A percentile compares a stretch with the other conserved stretches of the same genome.
phyloP scores from a whole-genome alignment of 306 rosid species.

The Vicia sativa region DNA sequence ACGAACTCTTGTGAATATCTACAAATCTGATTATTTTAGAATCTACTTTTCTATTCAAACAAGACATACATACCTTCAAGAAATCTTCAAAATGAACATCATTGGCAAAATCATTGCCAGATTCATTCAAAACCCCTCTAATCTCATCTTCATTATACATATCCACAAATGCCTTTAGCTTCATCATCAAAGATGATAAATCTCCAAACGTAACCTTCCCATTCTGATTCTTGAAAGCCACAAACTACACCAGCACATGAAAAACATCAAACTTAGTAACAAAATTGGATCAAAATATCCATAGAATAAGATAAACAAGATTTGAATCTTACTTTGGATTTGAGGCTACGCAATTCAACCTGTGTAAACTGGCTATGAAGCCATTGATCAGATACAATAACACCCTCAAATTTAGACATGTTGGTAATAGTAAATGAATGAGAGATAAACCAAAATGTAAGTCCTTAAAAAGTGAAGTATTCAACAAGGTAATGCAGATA shows the following conservation, averaged over 20 bases:
- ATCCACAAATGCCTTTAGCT: constrained; percentile 68
- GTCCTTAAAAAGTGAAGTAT: constrained; percentile 26
- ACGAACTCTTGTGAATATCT: neutral
- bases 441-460: constrained; percentile 32
- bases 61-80: constrained; percentile 61
- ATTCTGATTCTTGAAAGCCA: constrained; percentile 64
- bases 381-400: constrained; percentile 82
- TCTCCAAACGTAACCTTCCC: constrained; percentile 72
- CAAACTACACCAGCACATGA: constrained; percentile 53
- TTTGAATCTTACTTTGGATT: constrained; percentile 64
- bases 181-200: constrained; percentile 66
- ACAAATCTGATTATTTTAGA: neutral
- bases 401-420: constrained; percentile 87
- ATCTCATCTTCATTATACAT: constrained; percentile 70
- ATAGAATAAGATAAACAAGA: neutral
- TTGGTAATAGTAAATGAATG: constrained; percentile 23
- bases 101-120: constrained; percentile 53
- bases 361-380: constrained; percentile 95
- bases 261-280: neutral
- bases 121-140: constrained; percentile 59
- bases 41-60: neutral
- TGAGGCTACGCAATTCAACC: constrained; percentile 88
- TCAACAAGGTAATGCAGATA: constrained; percentile 36
- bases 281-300: constrained; percentile 25
- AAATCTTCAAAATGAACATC: constrained; percentile 91